Evolutionary conservation across 2,329 filamentous ascomycete genomes (phyloP).

Genomic region (Diaporthe humulicola): DNA sequence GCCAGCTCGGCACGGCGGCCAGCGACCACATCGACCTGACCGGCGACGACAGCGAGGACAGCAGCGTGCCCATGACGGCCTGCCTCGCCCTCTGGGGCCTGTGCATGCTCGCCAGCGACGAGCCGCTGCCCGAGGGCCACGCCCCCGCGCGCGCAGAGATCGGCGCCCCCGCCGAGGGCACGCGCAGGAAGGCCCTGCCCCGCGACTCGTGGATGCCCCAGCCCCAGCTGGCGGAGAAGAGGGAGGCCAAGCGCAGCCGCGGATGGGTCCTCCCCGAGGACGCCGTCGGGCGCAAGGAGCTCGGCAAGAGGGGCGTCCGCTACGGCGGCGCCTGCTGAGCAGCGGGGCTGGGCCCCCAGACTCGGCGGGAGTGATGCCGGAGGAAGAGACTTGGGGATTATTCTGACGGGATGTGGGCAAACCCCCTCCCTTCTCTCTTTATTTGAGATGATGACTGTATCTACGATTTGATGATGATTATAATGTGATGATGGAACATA

Average conservation of each 20-base stretch:
- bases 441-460: slow-evolving; percentile 22
- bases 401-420: background rate
- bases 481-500: slow-evolving; percentile 29
- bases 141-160: slow-evolving; percentile 78
- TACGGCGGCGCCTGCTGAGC: slow-evolving; percentile 57
- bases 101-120: slow-evolving; percentile 61
- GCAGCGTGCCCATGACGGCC: slow-evolving; percentile 70
- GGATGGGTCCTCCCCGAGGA: slow-evolving; percentile 86
- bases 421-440: background rate
- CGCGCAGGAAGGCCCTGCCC: slow-evolving; percentile 76
- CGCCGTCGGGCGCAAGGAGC: slow-evolving; percentile 77
- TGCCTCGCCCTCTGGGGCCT: slow-evolving; percentile 83
- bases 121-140: slow-evolving; percentile 58
- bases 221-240: slow-evolving; percentile 80
- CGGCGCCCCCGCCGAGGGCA: slow-evolving; percentile 80
- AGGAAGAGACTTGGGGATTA: background rate
- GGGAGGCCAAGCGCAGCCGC: slow-evolving; percentile 78
- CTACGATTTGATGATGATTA: slow-evolving; percentile 30
- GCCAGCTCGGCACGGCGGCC: slow-evolving; percentile 63
- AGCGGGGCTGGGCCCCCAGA: slow-evolving; percentile 1
- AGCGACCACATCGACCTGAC: slow-evolving; percentile 42
- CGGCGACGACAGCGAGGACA: slow-evolving; percentile 42
- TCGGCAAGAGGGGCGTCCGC: slow-evolving; percentile 74
- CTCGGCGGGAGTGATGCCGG: background rate
- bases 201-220: slow-evolving; percentile 82